phyloP scores from a whole-genome alignment of 345 rosid species.

The Acer negundo region DNA sequence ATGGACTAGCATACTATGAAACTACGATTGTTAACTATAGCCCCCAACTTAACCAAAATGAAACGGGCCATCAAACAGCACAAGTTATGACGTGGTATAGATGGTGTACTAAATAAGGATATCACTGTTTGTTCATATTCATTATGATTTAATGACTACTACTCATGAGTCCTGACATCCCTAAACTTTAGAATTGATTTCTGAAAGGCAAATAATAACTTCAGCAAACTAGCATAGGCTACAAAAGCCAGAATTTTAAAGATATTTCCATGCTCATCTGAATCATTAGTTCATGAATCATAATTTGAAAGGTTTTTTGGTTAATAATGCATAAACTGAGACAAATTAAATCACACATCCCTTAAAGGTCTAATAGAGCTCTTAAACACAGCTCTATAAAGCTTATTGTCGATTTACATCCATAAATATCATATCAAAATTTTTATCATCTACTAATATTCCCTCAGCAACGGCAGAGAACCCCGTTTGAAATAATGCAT shows the following conservation, averaged over 20 bases:
- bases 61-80: background rate
- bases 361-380: background rate
- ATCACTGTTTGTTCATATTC: background rate
- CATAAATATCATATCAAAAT: background rate
- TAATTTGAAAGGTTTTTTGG: background rate
- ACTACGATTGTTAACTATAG: background rate
- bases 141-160: background rate
- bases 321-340: background rate
- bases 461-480: background rate
- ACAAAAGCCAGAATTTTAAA: background rate
- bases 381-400: background rate
- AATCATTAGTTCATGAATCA: background rate
- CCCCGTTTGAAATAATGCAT: background rate
- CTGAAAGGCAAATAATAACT: background rate
- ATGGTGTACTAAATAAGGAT: background rate
- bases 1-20: background rate
- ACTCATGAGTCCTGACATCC: background rate
- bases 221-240: background rate
- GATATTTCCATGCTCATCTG: background rate
- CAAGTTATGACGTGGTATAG: background rate
- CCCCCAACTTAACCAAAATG: background rate
- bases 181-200: background rate
- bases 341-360: background rate
- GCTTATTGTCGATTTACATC: background rate
- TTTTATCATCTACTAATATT: background rate